These are phyloP conservation scores for Scheffersomyces ergatensis DNA, from an alignment of 805 yeast species.

Conservation along the genomic window DNA sequence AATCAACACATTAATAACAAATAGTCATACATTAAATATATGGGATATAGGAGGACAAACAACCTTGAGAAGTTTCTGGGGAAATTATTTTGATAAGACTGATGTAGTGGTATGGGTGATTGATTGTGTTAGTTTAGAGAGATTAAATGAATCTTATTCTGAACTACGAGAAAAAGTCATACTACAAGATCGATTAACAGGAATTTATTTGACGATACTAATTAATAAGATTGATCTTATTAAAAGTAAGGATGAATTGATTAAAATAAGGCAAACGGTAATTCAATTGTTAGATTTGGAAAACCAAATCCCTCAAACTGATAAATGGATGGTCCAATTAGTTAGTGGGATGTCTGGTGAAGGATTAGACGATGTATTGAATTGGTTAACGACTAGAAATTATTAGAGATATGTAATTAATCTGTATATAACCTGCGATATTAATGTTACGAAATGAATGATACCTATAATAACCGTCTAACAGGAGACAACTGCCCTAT, in stretches of 20 bases:
- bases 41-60: slow-evolving; percentile 86
- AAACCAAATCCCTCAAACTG: slow-evolving; percentile 14
- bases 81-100: slow-evolving; percentile 79
- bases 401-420: too few species aligned
- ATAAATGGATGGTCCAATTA: slow-evolving; percentile 22
- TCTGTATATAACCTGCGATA: too few species aligned
- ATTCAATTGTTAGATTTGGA: slow-evolving; percentile 15
- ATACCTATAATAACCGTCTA: too few species aligned
- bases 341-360: slow-evolving; percentile 37
- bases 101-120: slow-evolving; percentile 85
- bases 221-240: slow-evolving; percentile 74
- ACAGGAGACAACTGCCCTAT: too few species aligned
- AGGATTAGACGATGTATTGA: slow-evolving; percentile 22
- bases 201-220: slow-evolving; percentile 63
- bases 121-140: slow-evolving; percentile 59
- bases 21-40: slow-evolving; percentile 49
- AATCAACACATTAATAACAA: slow-evolving; percentile 55
- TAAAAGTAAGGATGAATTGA: slow-evolving; percentile 17
- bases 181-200: slow-evolving; percentile 65
- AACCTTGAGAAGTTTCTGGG: slow-evolving; percentile 49
- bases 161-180: slow-evolving; percentile 65
- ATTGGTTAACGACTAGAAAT: slow-evolving; percentile 23
- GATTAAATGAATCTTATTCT: slow-evolving; percentile 60
- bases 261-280: slow-evolving; percentile 10
- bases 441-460: too few species aligned